Evolutionary conservation across 805 yeast genomes (phyloP).

Genomic region (Cyberlindnera lachancei): DNA sequence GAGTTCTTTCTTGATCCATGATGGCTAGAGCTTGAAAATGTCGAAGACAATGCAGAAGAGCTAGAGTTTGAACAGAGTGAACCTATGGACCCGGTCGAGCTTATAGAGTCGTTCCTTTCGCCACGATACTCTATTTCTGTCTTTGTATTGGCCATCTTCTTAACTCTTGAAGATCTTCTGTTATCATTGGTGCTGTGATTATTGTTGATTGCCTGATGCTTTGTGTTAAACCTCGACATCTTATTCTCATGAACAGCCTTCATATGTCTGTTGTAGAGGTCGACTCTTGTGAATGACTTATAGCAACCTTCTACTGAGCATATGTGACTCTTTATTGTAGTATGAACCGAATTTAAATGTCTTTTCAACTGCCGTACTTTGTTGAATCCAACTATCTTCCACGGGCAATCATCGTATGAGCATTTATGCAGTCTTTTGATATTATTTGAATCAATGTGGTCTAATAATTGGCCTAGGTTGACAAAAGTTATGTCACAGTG

Average conservation of each 20-base stretch:
- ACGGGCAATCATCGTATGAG: constrained; percentile 29
- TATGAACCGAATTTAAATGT: constrained; percentile 23
- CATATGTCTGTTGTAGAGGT: constrained; percentile 28
- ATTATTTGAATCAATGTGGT: constrained; percentile 28
- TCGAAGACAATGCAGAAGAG: too few relatives aligned
- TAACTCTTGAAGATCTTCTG: too few relatives aligned
- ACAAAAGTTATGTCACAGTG: constrained; percentile 30
- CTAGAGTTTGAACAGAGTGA: too few relatives aligned
- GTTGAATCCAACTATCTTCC: constrained; percentile 34
- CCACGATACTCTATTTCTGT: too few relatives aligned
- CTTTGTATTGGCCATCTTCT: too few relatives aligned
- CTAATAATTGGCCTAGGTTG: constrained; percentile 26
- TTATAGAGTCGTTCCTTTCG: too few relatives aligned
- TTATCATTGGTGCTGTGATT: too few relatives aligned
- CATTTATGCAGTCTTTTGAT: constrained; percentile 29
- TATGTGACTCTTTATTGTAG: constrained; percentile 34
- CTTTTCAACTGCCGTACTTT: constrained; percentile 29
- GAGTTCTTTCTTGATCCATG: too few relatives aligned
- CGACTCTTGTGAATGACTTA: constrained; percentile 46
- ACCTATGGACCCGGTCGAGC: too few relatives aligned
- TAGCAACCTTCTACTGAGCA: constrained; percentile 77
- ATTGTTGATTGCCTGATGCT: too few relatives aligned
- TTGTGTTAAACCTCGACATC: constrained; percentile 33
- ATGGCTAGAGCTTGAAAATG: too few relatives aligned
- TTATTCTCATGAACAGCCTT: constrained; percentile 32